Evolutionary conservation across 805 yeast species (phyloP).

Genomic region (Nakazawaea siamensis): DNA sequence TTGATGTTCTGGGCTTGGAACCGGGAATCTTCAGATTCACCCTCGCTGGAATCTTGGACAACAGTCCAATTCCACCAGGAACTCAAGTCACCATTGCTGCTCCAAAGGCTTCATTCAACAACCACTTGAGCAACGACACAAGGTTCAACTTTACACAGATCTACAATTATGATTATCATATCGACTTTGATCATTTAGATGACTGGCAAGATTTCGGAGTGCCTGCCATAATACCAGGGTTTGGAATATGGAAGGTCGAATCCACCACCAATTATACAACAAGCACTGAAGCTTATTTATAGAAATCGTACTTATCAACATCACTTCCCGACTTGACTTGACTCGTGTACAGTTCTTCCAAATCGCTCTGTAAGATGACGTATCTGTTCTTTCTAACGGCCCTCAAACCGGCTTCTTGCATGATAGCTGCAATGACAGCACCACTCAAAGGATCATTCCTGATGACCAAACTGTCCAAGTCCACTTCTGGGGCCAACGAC

Average conservation of each 20-base stretch:
- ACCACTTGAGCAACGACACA: neutral
- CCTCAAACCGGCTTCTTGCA: conserved; percentile 99
- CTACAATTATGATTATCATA: conserved; percentile 38
- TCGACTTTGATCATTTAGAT: conserved; percentile 74
- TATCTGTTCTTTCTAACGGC: conserved; percentile 98
- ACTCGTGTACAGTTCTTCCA: conserved; percentile 95
- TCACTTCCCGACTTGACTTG: conserved; percentile 95
- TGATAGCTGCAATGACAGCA: conserved; percentile 95
- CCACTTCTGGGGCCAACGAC: conserved; percentile 98
- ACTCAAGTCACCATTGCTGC: conserved; percentile 18
- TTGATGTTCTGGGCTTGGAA: conserved; percentile 42
- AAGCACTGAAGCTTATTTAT: conserved; percentile 43
- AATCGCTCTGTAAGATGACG: conserved; percentile 89
- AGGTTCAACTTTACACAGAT: conserved; percentile 11
- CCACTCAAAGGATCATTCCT: conserved; percentile 97
- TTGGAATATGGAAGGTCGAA: conserved; percentile 38
- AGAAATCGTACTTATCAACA: conserved; percentile 95
- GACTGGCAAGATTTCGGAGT: conserved; percentile 25
- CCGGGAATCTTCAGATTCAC: conserved; percentile 4
- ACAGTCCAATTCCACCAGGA: conserved; percentile 9
- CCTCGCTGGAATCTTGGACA: conserved; percentile 2
- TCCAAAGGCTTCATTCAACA: conserved; percentile 27
- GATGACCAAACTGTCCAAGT: conserved; percentile 86
- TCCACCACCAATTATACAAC: neutral
- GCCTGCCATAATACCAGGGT: conserved; percentile 51